Percentiles rank a stretch among this genome's conserved stretches.
These are phyloP conservation scores for Panellus pusillus DNA, from an alignment of 768 basidiomycete genomes.

Conservation along the genomic window DNA sequence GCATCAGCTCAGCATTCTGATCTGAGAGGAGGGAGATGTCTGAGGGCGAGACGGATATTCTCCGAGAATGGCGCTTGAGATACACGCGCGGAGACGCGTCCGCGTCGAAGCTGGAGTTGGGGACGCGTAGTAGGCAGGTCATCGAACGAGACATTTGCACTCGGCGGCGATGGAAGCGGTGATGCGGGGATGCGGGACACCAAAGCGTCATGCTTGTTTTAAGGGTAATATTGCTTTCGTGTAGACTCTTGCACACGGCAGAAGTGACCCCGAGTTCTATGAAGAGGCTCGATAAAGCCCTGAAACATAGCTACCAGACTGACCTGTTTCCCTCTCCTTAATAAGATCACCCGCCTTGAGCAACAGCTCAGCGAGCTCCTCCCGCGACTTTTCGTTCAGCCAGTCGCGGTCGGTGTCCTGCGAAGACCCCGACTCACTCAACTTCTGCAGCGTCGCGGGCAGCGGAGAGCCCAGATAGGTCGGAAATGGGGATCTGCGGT, in stretches of 20 bases:
- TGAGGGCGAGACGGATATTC: conserved; percentile 63
- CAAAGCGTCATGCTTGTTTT: conserved; percentile 72
- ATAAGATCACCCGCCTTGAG: conserved; percentile 75
- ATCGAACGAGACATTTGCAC: conserved; percentile 37
- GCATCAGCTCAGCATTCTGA: conserved; percentile 79
- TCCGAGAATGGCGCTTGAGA: conserved; percentile 36
- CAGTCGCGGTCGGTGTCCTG: conserved; percentile 35
- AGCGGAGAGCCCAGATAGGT: conserved; percentile 29
- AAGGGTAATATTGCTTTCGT: conserved; percentile 66
- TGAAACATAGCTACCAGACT: conserved; percentile 23
- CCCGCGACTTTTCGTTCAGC: conserved; percentile 66
- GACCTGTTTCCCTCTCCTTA: conserved; percentile 75
- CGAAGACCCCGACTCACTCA: conserved; percentile 25
- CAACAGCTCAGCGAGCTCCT: conserved; percentile 69
- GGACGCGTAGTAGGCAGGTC: conserved; percentile 9
- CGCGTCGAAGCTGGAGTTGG: conserved; percentile 30
- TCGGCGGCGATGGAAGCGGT: conserved; percentile 34
- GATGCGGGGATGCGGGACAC: conserved; percentile 61
- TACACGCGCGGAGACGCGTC: conserved; percentile 24
- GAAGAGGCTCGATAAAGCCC: not conserved
- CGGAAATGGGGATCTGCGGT: conserved; percentile 5
- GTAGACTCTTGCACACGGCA: conserved; percentile 65
- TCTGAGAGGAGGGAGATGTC: conserved; percentile 74
- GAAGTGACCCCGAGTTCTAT: conserved; percentile 70
- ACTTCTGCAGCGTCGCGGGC: conserved; percentile 28